A percentile compares a stretch with the other conserved stretches of the same genome.
Conservation (phyloP, 352 stramenopile genomes). For the Phytopythium aichiense region DNA sequence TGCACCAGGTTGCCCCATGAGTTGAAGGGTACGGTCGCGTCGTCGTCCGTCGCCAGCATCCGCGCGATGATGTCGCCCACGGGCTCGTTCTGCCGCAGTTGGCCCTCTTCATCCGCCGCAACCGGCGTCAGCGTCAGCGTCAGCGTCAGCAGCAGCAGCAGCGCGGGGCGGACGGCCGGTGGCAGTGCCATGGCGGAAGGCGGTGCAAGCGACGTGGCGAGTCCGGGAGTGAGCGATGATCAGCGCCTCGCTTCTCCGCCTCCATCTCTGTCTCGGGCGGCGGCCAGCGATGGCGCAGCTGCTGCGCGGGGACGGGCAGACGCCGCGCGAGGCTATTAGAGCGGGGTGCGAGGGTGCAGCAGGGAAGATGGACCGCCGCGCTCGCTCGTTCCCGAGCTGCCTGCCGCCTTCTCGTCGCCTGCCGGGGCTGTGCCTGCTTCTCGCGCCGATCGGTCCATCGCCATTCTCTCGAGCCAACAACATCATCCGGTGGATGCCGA, state of each 20-base stretch:
- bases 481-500: not conserved
- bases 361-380: not conserved
- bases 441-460: not conserved
- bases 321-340: not conserved
- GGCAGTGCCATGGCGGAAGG: not conserved
- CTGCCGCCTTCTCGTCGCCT: slow-evolving; percentile 1
- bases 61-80: not conserved
- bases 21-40: slow-evolving; percentile 34
- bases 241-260: not conserved
- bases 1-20: slow-evolving; percentile 27
- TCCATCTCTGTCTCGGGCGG: not conserved
- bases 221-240: not conserved
- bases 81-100: slow-evolving; percentile 1
- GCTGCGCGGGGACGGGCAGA: not conserved
- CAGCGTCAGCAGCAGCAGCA: not conserved
- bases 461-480: not conserved
- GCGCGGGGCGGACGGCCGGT: no score
- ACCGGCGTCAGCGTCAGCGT: not conserved
- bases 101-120: not conserved
- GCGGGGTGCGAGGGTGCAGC: not conserved
- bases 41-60: slow-evolving; percentile 10
- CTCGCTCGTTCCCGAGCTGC: not conserved
- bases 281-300: not conserved
- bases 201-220: slow-evolving; percentile 1
- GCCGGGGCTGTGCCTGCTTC: not conserved